Conservation (phyloP, 805 yeast species). For the Candida stauntonica region DNA sequence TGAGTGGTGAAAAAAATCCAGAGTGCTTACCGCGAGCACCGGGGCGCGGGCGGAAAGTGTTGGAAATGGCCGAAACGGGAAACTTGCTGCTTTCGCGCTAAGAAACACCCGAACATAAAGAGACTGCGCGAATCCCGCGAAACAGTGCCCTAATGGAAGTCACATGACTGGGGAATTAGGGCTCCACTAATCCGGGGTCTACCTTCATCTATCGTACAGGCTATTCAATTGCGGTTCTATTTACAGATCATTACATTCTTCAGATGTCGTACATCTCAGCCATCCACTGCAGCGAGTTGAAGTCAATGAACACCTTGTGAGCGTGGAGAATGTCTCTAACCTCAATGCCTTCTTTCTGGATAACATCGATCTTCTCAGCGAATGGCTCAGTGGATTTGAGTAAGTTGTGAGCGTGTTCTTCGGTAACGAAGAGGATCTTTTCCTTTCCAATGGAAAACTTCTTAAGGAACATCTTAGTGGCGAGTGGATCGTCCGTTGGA, state of each 20-base stretch:
- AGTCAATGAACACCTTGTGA: constrained; percentile 67
- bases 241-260: constrained; percentile 8
- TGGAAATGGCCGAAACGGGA: constrained; percentile 4
- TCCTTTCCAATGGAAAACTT: constrained; percentile 46
- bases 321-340: constrained; percentile 84
- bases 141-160: constrained; percentile 4
- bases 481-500: constrained; percentile 36
- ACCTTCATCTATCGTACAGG: too few species aligned
- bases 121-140: constrained; percentile 1
- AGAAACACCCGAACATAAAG: constrained; percentile 8
- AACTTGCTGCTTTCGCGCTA: background rate
- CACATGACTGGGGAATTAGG: constrained; percentile 1
- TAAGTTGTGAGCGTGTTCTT: constrained; percentile 54
- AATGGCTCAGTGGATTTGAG: constrained; percentile 50
- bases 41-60: background rate
- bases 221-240: constrained; percentile 7
- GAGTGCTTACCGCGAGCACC: constrained; percentile 6
- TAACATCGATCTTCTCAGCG: constrained; percentile 54
- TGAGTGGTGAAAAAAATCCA: constrained; percentile 20
- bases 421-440: constrained; percentile 64
- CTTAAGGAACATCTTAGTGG: constrained; percentile 45
- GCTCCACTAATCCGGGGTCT: background rate
- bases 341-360: constrained; percentile 72
- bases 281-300: constrained; percentile 64
- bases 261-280: constrained; percentile 24